These are phyloP conservation scores for Mallotus japonicus DNA, from an alignment of 441 rosid genomes.

Conservation along the genomic window DNA sequence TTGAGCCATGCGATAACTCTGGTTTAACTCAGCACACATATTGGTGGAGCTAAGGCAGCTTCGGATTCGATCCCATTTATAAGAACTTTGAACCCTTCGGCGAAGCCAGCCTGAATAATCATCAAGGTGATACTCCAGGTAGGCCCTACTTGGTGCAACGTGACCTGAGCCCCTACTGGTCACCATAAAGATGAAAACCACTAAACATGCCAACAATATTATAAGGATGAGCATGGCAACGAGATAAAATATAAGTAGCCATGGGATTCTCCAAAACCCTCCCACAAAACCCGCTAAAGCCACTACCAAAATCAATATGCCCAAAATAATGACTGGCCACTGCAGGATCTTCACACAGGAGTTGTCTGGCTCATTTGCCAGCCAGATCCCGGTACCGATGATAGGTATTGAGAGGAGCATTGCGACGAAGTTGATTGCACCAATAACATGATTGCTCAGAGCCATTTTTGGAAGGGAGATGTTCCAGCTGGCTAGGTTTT, in stretches of 20 bases:
- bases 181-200: slow-evolving; percentile 70
- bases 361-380: slow-evolving; percentile 63
- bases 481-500: background rate
- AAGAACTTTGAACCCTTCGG: slow-evolving; percentile 63
- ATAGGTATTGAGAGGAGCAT: slow-evolving; percentile 81
- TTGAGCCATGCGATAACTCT: slow-evolving; percentile 64
- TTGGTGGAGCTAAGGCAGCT: slow-evolving; percentile 57
- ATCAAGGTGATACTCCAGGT: slow-evolving; percentile 72
- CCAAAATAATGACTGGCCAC: slow-evolving; percentile 84
- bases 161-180: slow-evolving; percentile 75
- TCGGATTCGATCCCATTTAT: slow-evolving; percentile 78
- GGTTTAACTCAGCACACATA: slow-evolving; percentile 67
- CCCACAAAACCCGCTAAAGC: slow-evolving; percentile 78
- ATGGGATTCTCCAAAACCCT: slow-evolving; percentile 76
- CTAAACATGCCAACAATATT: slow-evolving; percentile 54
- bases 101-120: slow-evolving; percentile 75
- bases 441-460: slow-evolving; percentile 82
- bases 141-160: slow-evolving; percentile 60
- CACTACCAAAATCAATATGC: slow-evolving; percentile 60
- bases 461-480: slow-evolving; percentile 44
- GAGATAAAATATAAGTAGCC: slow-evolving; percentile 66
- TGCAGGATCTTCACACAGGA: slow-evolving; percentile 77
- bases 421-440: slow-evolving; percentile 78
- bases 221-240: slow-evolving; percentile 71
- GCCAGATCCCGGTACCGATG: slow-evolving; percentile 85